Evolutionary conservation across 2,329 filamentous ascomycete genomes (phyloP).

Genomic region (Ophioceras dolichostomum): DNA sequence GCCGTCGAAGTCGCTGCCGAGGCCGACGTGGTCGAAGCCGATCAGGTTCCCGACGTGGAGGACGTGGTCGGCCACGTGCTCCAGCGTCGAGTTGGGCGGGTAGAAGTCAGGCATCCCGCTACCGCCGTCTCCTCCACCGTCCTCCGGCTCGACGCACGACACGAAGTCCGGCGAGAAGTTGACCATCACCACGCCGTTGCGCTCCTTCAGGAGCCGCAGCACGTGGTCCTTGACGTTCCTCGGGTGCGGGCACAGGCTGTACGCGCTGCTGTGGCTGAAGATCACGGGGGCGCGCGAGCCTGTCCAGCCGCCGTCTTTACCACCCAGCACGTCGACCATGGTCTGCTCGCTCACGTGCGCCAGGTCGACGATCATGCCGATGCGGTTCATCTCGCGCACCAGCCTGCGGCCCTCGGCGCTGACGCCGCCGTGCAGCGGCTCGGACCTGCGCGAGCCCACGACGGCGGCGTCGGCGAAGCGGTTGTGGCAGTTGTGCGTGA

Average conservation of each 20-base stretch:
- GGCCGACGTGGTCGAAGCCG: constrained; percentile 75
- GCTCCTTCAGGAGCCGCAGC: constrained; percentile 60
- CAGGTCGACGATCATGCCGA: constrained; percentile 90
- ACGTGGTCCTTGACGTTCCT: constrained; percentile 84
- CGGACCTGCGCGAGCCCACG: constrained; percentile 35
- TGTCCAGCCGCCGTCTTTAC: constrained; percentile 43
- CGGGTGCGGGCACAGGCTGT: constrained; percentile 72
- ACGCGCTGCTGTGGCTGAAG: constrained; percentile 78
- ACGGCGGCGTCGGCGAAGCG: constrained; percentile 76
- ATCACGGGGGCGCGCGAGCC: constrained; percentile 75
- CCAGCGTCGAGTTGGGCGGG: constrained; percentile 57
- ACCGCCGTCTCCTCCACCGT: constrained; percentile 38
- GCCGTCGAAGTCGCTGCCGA: constrained; percentile 83
- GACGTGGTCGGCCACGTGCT: constrained; percentile 69
- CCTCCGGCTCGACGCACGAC: constrained; percentile 47
- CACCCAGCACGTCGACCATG: constrained; percentile 70
- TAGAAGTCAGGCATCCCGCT: constrained; percentile 58
- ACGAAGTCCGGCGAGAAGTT: constrained; percentile 81
- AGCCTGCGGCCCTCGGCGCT: constrained; percentile 56
- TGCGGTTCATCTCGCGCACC: constrained; percentile 81
- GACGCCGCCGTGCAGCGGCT: constrained; percentile 58
- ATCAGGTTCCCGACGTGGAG: constrained; percentile 69
- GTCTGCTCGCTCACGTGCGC: constrained; percentile 67
- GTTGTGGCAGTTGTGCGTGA: constrained; percentile 94
- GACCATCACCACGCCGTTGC: constrained; percentile 74